These are phyloP conservation scores for Phlebopus sp. DNA, from an alignment of 1,284 basidiomycete genomes.

Conservation along the genomic window DNA sequence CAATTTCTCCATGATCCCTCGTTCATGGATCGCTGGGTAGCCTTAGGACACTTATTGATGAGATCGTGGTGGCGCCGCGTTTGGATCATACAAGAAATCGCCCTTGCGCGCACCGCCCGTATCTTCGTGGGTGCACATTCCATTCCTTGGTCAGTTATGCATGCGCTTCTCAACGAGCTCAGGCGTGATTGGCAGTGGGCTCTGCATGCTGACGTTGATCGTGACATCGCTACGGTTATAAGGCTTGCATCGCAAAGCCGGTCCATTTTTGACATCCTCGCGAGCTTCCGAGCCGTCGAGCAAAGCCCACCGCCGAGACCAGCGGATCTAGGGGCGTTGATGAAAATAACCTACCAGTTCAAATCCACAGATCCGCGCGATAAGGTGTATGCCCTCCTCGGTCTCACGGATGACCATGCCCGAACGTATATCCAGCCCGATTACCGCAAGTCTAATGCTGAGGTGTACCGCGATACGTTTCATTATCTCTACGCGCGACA, in stretches of 20 bases:
- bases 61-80: not conserved
- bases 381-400: constrained; percentile 1
- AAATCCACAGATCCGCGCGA: constrained; percentile 1
- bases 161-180: not conserved
- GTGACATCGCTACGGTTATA: not conserved
- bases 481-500: not conserved
- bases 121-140: constrained; percentile 1
- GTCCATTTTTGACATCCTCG: not conserved
- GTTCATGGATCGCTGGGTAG: not conserved
- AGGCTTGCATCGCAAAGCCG: not conserved
- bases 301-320: not conserved
- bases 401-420: not conserved
- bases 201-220: not conserved
- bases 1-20: not conserved
- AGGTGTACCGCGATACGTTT: not conserved
- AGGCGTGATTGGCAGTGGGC: constrained; percentile 2
- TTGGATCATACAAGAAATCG: constrained; percentile 1
- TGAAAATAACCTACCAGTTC: constrained; percentile 2
- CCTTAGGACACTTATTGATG: not conserved
- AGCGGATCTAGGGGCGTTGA: not conserved
- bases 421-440: not conserved
- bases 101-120: not conserved
- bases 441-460: not conserved
- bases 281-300: not conserved
- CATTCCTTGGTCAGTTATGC: constrained; percentile 1